Conservation (phyloP, 352 stramenopile genomes). For the Pythium pyrilobum region DNA sequence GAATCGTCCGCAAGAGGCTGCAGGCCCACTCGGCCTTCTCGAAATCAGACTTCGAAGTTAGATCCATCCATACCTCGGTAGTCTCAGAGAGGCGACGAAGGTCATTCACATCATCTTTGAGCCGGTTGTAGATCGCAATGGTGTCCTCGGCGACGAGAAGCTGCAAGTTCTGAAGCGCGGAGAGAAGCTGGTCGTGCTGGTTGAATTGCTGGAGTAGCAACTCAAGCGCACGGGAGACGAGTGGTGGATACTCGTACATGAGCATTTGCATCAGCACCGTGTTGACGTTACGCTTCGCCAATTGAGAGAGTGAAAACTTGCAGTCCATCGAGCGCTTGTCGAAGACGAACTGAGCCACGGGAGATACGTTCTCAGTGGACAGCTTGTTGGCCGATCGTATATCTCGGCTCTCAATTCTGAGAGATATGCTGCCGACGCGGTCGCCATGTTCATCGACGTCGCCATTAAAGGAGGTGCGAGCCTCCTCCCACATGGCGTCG, state of each 20-base stretch:
- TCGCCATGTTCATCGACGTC: not conserved
- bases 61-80: slow-evolving; percentile 79
- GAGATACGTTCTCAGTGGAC: slow-evolving; percentile 33
- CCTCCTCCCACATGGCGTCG: not conserved
- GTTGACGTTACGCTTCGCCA: slow-evolving; percentile 37
- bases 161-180: slow-evolving; percentile 56
- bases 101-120: slow-evolving; percentile 64
- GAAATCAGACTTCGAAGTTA: slow-evolving; percentile 67
- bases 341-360: slow-evolving; percentile 43
- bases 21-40: slow-evolving; percentile 50
- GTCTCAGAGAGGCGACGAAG: slow-evolving; percentile 59
- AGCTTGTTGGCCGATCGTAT: no score
- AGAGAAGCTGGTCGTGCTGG: slow-evolving; percentile 64
- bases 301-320: slow-evolving; percentile 44
- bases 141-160: slow-evolving; percentile 56
- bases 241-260: slow-evolving; percentile 72
- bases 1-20: slow-evolving; percentile 37
- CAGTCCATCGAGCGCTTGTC: slow-evolving; percentile 46
- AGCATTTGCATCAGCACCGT: slow-evolving; percentile 74
- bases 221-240: slow-evolving; percentile 69
- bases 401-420: no score
- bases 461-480: not conserved
- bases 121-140: slow-evolving; percentile 56
- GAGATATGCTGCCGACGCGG: not conserved
- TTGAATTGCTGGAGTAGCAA: slow-evolving; percentile 70